Evolutionary conservation across 2,329 filamentous ascomycete species (phyloP).

Genomic region (Botrytis medusae): DNA sequence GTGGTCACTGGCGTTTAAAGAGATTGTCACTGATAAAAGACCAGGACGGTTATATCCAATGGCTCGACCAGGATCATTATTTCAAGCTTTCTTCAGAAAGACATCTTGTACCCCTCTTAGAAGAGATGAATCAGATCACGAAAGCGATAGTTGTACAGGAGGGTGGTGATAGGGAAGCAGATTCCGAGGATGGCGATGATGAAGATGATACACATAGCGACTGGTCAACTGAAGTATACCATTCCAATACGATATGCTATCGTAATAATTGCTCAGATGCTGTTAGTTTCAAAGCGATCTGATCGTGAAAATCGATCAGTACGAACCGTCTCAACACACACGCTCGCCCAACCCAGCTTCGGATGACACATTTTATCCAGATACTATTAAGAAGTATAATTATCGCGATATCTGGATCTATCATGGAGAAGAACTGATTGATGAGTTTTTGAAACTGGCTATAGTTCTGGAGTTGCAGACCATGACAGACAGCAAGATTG

Average conservation of each 20-base stretch:
- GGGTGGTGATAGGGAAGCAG: not conserved
- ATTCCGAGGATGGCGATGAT: conserved; percentile 4
- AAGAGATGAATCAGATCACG: conserved; percentile 15
- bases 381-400: not conserved
- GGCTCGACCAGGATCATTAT: conserved; percentile 13
- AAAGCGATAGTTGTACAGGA: conserved; percentile 10
- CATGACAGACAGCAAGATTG: conserved; percentile 31
- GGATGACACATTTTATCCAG: conserved; percentile 20
- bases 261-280: not conserved
- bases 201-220: conserved; percentile 1
- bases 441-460: not conserved
- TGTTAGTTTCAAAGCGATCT: conserved; percentile 15
- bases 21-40: not conserved
- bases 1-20: not conserved
- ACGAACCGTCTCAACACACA: conserved; percentile 4
- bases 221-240: conserved; percentile 7
- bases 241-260: too few relatives aligned
- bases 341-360: conserved; percentile 23
- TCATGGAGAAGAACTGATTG: not conserved
- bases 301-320: conserved; percentile 13
- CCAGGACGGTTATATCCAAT: conserved; percentile 19
- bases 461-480: conserved; percentile 20
- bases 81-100: conserved; percentile 14
- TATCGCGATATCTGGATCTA: conserved; percentile 5
- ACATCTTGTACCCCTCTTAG: not conserved